Evolutionary conservation across 768 basidiomycete species (phyloP).

Genomic region (Suillus brevipes): DNA sequence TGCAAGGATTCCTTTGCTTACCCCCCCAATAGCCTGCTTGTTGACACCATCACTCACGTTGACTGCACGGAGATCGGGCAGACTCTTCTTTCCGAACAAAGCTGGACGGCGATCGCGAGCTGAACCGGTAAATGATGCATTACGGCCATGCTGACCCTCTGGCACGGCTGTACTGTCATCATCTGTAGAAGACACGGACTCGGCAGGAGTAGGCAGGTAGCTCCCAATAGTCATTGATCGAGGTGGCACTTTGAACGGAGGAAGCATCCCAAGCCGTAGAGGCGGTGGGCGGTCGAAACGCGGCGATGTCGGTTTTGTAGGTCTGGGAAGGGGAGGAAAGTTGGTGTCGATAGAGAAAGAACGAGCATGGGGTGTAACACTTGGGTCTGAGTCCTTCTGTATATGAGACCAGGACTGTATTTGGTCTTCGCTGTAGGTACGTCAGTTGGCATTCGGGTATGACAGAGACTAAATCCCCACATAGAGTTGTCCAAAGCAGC

Average conservation of each 20-base stretch:
- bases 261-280: constrained; percentile 47
- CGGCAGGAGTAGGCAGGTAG: constrained; percentile 58
- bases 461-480: constrained; percentile 16
- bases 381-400: constrained; percentile 38
- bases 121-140: constrained; percentile 51
- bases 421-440: constrained; percentile 36
- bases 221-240: constrained; percentile 54
- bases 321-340: constrained; percentile 40
- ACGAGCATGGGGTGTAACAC: constrained; percentile 51
- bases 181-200: constrained; percentile 52
- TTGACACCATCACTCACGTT: constrained; percentile 37
- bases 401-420: constrained; percentile 47
- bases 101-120: constrained; percentile 37
- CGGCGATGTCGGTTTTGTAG: constrained; percentile 27
- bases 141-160: constrained; percentile 42
- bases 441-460: constrained; percentile 9
- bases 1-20: constrained; percentile 5
- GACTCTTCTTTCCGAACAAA: constrained; percentile 70
- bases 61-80: constrained; percentile 76
- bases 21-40: constrained; percentile 29
- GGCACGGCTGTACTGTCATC: constrained; percentile 38
- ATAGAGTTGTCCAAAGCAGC: constrained; percentile 35
- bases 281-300: constrained; percentile 46
- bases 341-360: constrained; percentile 65
- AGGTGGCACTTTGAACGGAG: constrained; percentile 42